Evolutionary conservation across 768 basidiomycete genomes (phyloP).

Genomic region (Rhizopogon vinicolor): DNA sequence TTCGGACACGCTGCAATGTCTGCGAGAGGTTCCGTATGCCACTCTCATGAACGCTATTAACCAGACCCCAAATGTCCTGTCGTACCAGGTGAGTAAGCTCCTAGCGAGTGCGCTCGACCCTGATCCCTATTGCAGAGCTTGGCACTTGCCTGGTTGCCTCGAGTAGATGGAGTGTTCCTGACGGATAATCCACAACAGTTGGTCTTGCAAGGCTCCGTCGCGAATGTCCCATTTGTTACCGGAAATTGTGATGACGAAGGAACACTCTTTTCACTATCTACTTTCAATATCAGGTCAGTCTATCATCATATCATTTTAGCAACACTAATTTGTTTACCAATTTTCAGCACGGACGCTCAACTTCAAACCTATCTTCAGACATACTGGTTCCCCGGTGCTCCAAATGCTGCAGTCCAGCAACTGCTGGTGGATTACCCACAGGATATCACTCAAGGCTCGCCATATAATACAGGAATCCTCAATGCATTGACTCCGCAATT

Average conservation of each 20-base stretch:
- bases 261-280: conserved; percentile 41
- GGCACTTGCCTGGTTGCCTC: conserved; percentile 30
- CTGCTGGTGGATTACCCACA: conserved; percentile 31
- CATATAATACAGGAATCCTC: conserved; percentile 41
- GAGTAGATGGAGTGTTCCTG: conserved; percentile 32
- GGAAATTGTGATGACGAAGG: conserved; percentile 40
- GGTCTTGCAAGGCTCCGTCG: conserved; percentile 29
- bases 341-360: conserved; percentile 18
- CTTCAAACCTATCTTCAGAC: conserved; percentile 26
- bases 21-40: conserved; percentile 21
- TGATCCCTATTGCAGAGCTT: conserved; percentile 17
- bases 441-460: conserved; percentile 43
- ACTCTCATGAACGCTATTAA: conserved; percentile 29
- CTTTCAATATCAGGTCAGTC: conserved; percentile 43
- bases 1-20: conserved; percentile 23
- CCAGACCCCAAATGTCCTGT: conserved; percentile 24
- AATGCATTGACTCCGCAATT: conserved; percentile 45
- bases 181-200: conserved; percentile 25
- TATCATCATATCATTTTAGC: neutral
- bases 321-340: neutral
- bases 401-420: conserved; percentile 16
- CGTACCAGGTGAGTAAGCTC: conserved; percentile 23
- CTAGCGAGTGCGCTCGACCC: neutral
- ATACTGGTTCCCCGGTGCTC: conserved; percentile 23
- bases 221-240: conserved; percentile 14